Evolutionary conservation across 2,329 filamentous ascomycete genomes (phyloP).

Genomic region (Metarhizium sp.): DNA sequence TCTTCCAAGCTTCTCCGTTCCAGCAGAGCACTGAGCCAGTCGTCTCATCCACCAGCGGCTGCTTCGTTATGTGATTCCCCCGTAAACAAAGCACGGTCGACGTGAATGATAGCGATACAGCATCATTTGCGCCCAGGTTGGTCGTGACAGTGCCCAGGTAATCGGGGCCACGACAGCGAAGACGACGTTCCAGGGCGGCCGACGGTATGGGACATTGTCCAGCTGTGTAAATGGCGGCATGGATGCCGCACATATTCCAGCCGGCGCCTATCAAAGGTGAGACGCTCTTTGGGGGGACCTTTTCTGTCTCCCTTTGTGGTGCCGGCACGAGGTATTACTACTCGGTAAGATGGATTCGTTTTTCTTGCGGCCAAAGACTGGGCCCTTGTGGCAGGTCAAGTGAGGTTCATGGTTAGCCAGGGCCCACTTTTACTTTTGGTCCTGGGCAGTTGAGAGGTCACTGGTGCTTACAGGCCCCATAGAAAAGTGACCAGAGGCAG

Average conservation of each 20-base stretch:
- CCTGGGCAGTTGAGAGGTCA: background rate
- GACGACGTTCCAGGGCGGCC: conserved; percentile 31
- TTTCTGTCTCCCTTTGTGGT: background rate
- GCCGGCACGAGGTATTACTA: background rate
- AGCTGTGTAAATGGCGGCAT: conserved; percentile 35
- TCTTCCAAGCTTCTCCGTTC: conserved; percentile 94
- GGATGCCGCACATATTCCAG: conserved; percentile 50
- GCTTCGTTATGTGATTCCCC: conserved; percentile 58
- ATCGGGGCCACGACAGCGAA: conserved; percentile 52
- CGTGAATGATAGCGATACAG: conserved; percentile 50
- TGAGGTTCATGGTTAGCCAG: no score
- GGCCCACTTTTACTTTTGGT: background rate
- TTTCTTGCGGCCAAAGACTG: no score
- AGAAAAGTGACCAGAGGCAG: no score
- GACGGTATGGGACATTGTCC: conserved; percentile 18
- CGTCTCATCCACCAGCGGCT: conserved; percentile 56
- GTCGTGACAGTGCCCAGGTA: conserved; percentile 37
- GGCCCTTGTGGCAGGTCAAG: no score
- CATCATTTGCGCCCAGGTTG: conserved; percentile 14
- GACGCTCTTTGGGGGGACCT: background rate
- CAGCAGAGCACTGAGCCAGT: conserved; percentile 72
- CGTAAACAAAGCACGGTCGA: conserved; percentile 90
- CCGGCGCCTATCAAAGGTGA: background rate
- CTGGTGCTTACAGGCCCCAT: background rate
- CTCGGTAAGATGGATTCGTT: no score